phyloP scores from a whole-genome alignment of 495 filamentous ascomycete genomes.

The Parachaetomium inaequale region DNA sequence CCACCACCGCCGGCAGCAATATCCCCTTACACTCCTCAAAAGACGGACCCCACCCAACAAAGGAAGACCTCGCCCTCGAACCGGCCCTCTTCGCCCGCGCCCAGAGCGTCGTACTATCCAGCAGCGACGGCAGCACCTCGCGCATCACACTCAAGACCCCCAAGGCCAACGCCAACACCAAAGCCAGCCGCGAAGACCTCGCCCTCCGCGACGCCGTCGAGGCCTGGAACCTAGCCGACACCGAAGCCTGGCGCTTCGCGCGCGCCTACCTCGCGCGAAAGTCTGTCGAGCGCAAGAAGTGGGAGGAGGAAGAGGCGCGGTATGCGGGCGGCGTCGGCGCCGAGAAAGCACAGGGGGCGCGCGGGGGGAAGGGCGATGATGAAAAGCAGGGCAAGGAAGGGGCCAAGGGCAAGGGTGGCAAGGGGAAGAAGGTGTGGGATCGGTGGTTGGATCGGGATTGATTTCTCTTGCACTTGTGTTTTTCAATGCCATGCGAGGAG shows the following conservation, averaged over 20 bases:
- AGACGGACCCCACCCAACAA: constrained; percentile 48
- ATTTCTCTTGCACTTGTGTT: not conserved
- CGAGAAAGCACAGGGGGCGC: constrained; percentile 9
- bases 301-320: constrained; percentile 66
- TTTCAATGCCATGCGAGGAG: too few relatives aligned
- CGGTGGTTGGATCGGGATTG: constrained; percentile 21
- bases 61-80: constrained; percentile 53
- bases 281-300: constrained; percentile 57
- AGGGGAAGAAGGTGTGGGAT: constrained; percentile 10
- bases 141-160: constrained; percentile 16
- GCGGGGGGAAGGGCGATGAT: not conserved
- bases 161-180: constrained; percentile 23
- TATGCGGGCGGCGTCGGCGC: constrained; percentile 56
- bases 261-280: constrained; percentile 63
- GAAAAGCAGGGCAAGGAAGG: not conserved
- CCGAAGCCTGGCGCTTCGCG: constrained; percentile 90
- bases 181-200: constrained; percentile 18
- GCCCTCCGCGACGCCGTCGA: constrained; percentile 63
- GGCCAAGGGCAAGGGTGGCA: not conserved
- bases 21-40: constrained; percentile 34
- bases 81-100: constrained; percentile 61
- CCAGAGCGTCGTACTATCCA: constrained; percentile 43
- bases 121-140: too few relatives aligned
- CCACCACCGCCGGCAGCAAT: not conserved
- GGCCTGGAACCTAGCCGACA: constrained; percentile 90